Evolutionary conservation across 1,284 basidiomycete genomes (phyloP), one percentile per base, ranked within the genome.

Genomic region (Cryptococcus sp.): DNA sequence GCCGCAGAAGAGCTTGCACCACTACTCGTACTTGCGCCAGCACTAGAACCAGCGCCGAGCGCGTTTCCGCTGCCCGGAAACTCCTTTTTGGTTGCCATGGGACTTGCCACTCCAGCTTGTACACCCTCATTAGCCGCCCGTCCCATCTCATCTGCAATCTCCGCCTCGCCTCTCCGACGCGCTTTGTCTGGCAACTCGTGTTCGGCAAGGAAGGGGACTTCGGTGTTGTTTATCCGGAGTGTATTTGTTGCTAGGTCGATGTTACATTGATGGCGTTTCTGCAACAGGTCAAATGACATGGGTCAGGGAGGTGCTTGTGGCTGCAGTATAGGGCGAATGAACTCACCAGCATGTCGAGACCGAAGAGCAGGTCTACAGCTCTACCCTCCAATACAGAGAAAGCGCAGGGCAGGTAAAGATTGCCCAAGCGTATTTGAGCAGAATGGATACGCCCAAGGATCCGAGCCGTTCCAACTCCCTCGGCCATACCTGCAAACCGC

Each of bases 381-480:
- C 87, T 85, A 23, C 93, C 93, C 84, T 99, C 95, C 84, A 99
- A 90, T 64, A 99, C 88, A 1, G 93, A 95, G 76, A 99, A 93
- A 0, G 92, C 87, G 73, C 95, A 97, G 0, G 93, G 88, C 11
- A 99, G 83, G 79, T 85, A 83, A 30, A 98, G 81, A 70, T 88
- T 86, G 8, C 88, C 86, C 30, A 99, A 79, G 76, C 93, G 93
- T 65, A 99, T 84, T 77, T 93, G 95, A 0, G 93, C 92, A 53
- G 86, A 90, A 80, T 99, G 96, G 6, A 99, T 88, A 19, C 95
- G 85, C 1, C 96, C 96, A 1, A 99, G 83, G 65, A 99, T 97
- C 64, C 89, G 88, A 27, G 95, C 95, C 0, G 91, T 96, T 19
- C 95, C 95, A 11, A 98, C 96, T 23, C 96, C 96, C n/a, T 86